Conservation (phyloP, 2,329 filamentous ascomycete genomes). For the Hypoxylon sp. region DNA sequence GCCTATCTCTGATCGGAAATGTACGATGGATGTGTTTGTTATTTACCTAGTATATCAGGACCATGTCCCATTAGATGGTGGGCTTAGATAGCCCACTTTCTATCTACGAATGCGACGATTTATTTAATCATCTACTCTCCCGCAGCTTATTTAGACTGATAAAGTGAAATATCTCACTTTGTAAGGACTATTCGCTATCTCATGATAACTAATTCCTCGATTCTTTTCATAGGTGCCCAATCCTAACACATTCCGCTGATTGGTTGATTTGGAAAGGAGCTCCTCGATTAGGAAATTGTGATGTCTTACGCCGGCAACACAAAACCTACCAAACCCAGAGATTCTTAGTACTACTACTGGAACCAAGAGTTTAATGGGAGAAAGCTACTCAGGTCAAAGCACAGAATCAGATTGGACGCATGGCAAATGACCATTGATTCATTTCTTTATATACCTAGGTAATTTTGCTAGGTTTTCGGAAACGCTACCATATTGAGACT, state of each 20-base stretch:
- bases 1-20: conserved; percentile 10
- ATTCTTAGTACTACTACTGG: not conserved
- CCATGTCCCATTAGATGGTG: conserved; percentile 5
- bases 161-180: not conserved
- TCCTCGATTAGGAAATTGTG: conserved; percentile 41
- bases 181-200: not conserved
- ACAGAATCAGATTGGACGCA: conserved; percentile 9
- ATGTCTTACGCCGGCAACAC: conserved; percentile 1
- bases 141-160: not conserved
- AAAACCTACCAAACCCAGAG: not conserved
- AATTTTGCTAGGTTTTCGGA: conserved; percentile 1
- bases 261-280: conserved; percentile 26
- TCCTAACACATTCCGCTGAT: conserved; percentile 19
- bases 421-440: not conserved
- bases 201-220: not conserved
- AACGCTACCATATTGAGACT: not conserved
- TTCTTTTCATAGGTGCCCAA: not conserved
- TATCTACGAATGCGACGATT: conserved; percentile 33
- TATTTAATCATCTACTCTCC: not conserved
- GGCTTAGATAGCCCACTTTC: conserved; percentile 30
- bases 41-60: not conserved
- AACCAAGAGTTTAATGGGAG: not conserved
- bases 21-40: conserved; percentile 25
- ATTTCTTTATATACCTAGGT: not conserved
- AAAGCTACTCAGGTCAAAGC: not conserved